Evolutionary conservation across 768 basidiomycete genomes (phyloP), one percentile per base, ranked within the genome.

Genomic region (Brasilioporus rufonigricans): DNA sequence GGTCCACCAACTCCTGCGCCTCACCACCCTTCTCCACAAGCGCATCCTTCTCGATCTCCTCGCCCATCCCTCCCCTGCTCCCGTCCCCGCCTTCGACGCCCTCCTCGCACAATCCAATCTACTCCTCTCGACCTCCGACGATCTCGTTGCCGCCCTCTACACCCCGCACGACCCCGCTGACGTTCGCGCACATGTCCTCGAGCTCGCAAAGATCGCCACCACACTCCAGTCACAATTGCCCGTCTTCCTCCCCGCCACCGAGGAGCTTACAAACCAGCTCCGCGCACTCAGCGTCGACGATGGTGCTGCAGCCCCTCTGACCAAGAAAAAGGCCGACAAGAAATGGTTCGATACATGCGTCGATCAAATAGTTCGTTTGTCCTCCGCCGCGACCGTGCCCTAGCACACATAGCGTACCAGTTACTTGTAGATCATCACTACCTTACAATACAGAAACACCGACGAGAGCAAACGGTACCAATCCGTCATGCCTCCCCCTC

Each of bases 321-420:
- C 57, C 41, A 70, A 70, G 48, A 66, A 61, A 50, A 74, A 68
- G 52, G 75, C 78, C 27, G 66, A 73, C 18, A 69, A 68, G 51
- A 82, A 76, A 62, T 89, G 89, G 86, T 86, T 86, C 62, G 74
- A 77, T 44, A 76, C 77, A 12, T 89, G 87, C 65, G 81, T 88
- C 60, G 73, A 76, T 47, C 86, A 89, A 64, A 77, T 89, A 61
- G 67, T 74, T 56, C 81, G 79, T 60, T 68, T 74, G 23, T 69
- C 66, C 52, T 55, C 68, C 41, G 67, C 58, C 44, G 51, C 77
- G 44, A 53, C 58, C 31, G 66, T 61, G 11, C 65, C 64, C 38
- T 29, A 33, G 33, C 33, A 13, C 33, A 39, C 41, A 24, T 36
- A 2, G 5, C 33, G 19, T 19, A 21, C 29, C 59, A 56, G 50